phyloP scores from a whole-genome alignment of 441 rosid genomes.

The Gossypium schwendimanii region DNA sequence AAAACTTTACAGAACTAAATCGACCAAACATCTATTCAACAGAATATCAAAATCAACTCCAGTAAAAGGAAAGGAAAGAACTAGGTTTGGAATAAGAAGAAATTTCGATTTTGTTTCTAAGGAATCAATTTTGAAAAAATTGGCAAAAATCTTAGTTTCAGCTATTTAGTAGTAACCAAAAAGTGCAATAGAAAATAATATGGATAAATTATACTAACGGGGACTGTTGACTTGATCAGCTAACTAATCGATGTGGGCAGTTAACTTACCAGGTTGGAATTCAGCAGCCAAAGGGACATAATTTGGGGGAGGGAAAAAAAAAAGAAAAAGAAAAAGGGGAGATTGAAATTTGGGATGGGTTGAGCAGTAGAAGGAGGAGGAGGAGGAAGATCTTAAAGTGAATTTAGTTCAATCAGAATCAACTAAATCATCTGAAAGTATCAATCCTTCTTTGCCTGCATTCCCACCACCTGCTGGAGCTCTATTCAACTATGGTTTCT shows the following conservation, averaged over 20 bases:
- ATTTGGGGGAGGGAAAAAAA: too few species aligned
- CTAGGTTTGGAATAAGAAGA: too few species aligned
- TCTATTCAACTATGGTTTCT: slow-evolving; percentile 51
- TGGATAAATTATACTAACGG: too few species aligned
- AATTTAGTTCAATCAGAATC: too few species aligned
- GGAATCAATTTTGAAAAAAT: not conserved
- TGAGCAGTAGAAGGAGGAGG: too few species aligned
- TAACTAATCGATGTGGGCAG: too few species aligned
- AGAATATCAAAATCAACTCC: not conserved
- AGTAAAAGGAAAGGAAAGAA: not conserved
- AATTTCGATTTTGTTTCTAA: not conserved
- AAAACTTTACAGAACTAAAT: not conserved
- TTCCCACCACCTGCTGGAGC: slow-evolving; percentile 2
- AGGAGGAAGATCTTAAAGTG: too few species aligned
- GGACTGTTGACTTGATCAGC: too few species aligned
- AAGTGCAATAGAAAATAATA: not conserved
- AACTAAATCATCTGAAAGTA: slow-evolving; percentile 16
- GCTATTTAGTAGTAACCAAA: not conserved
- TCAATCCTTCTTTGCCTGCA: slow-evolving; percentile 4
- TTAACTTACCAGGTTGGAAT: too few species aligned
- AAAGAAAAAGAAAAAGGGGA: too few species aligned
- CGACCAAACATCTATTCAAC: not conserved
- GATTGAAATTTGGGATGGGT: too few species aligned
- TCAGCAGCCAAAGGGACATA: too few species aligned
- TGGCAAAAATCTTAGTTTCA: not conserved